Conservation (phyloP, 1,139 yeast genomes). For the Zhuliangozyma blackwelliae region DNA sequence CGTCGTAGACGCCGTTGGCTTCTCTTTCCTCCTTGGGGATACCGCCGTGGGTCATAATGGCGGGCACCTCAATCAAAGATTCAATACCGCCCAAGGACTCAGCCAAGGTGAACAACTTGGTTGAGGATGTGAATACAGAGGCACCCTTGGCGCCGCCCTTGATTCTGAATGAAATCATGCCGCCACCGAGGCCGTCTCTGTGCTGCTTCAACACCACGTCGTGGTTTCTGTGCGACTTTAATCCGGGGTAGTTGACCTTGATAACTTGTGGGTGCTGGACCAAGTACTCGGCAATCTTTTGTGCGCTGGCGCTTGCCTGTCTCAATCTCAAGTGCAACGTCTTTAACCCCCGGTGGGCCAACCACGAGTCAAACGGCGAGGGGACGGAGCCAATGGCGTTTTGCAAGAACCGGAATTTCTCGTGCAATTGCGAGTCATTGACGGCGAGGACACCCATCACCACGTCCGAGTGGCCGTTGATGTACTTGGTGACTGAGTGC, state of each 20-base stretch:
- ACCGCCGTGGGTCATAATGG: constrained; percentile 92
- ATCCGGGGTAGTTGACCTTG: constrained; percentile 80
- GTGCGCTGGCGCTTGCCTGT: constrained; percentile 66
- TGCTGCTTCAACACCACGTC: constrained; percentile 69
- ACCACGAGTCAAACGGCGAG: constrained; percentile 88
- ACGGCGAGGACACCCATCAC: constrained; percentile 83
- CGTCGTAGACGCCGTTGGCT: constrained; percentile 76
- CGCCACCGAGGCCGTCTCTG: constrained; percentile 85
- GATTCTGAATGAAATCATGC: constrained; percentile 86
- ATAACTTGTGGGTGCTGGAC: constrained; percentile 47
- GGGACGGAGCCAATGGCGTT: constrained; percentile 89
- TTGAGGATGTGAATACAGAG: constrained; percentile 64
- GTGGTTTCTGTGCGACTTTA: constrained; percentile 60
- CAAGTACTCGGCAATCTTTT: constrained; percentile 67
- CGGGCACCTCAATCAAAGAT: constrained; percentile 83
- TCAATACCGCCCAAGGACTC: constrained; percentile 91
- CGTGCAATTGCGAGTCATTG: constrained; percentile 57
- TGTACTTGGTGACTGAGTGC: constrained; percentile 87
- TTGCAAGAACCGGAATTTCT: constrained; percentile 69
- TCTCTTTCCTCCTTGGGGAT: constrained; percentile 80
- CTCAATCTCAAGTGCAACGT: constrained; percentile 78
- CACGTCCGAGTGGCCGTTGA: constrained; percentile 90
- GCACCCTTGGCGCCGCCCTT: constrained; percentile 80
- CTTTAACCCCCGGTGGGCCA: constrained; percentile 89
- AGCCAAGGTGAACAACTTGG: constrained; percentile 79